Evolutionary conservation across 208 protist species (phyloP).

Genomic region (Vickermania spadyakhi): DNA sequence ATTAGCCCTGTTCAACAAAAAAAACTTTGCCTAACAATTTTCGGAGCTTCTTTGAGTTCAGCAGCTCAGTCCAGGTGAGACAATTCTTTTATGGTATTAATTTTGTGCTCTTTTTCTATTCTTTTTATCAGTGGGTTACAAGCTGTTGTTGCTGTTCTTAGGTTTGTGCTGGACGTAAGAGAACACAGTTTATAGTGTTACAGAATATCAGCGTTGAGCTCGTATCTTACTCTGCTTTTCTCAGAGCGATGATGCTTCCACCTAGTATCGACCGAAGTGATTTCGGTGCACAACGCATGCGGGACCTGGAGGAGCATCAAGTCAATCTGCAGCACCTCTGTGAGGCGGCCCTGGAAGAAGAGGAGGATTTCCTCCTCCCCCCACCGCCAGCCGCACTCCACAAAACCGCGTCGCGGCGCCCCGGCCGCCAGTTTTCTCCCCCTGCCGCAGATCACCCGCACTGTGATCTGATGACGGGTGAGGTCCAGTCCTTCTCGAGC

Average conservation of each 20-base stretch:
- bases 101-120: too few relatives aligned
- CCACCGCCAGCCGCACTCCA: slow-evolving; percentile 3
- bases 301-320: slow-evolving; percentile 50
- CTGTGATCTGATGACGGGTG: slow-evolving; percentile 52
- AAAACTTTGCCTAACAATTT: too few relatives aligned
- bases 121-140: too few relatives aligned
- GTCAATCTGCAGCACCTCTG: slow-evolving; percentile 42
- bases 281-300: slow-evolving; percentile 16
- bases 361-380: slow-evolving; percentile 26
- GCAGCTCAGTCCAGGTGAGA: too few relatives aligned
- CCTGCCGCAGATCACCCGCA: slow-evolving; percentile 1
- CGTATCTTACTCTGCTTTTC: too few relatives aligned
- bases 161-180: too few relatives aligned
- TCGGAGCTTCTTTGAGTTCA: too few relatives aligned
- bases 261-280: slow-evolving; percentile 7
- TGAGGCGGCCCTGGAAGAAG: slow-evolving; percentile 40
- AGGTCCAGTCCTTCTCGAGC: slow-evolving; percentile 62
- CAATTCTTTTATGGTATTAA: too few relatives aligned
- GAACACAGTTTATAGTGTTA: too few relatives aligned
- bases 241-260: slow-evolving; percentile 1
- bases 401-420: neutral
- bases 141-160: too few relatives aligned
- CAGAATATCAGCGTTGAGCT: too few relatives aligned
- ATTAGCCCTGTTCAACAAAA: too few relatives aligned
- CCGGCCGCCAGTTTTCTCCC: neutral